A percentile compares a stretch with the other conserved stretches of the same genome.
These are phyloP conservation scores for Pseudocercospora pini-densiflorae DNA, from an alignment of 2,329 filamentous ascomycete species.

Conservation along the genomic window DNA sequence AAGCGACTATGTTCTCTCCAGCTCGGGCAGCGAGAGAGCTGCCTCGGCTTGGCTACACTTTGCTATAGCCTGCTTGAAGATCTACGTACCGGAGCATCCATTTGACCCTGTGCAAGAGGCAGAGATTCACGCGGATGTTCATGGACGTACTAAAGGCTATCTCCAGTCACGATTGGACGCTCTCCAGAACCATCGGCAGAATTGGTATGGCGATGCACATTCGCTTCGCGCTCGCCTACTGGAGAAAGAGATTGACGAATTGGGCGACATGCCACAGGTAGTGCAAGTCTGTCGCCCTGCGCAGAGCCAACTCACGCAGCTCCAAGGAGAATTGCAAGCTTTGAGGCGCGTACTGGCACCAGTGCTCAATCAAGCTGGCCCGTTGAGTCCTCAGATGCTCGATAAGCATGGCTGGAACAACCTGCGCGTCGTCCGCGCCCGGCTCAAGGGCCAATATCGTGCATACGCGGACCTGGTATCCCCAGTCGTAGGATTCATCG, in stretches of 20 bases:
- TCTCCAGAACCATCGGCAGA: constrained; percentile 67
- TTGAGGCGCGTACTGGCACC: constrained; percentile 32
- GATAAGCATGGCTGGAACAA: constrained; percentile 33
- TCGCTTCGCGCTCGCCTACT: constrained; percentile 70
- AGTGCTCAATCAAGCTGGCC: constrained; percentile 2
- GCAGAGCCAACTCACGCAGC: constrained; percentile 66
- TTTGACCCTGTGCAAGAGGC: constrained; percentile 76
- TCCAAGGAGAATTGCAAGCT: constrained; percentile 76
- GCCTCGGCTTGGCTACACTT: constrained; percentile 74
- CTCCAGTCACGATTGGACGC: constrained; percentile 63
- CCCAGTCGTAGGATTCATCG: constrained; percentile 77
- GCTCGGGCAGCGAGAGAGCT: not conserved
- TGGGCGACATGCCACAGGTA: constrained; percentile 70
- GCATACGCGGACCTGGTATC: constrained; percentile 84
- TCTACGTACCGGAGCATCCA: constrained; percentile 84
- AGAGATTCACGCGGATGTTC: constrained; percentile 66
- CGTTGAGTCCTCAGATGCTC: constrained; percentile 2
- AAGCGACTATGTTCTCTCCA: not conserved
- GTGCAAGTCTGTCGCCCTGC: constrained; percentile 74
- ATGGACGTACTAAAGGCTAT: constrained; percentile 60
- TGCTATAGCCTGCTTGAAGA: constrained; percentile 71
- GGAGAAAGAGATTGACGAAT: constrained; percentile 62
- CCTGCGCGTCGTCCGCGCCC: constrained; percentile 65
- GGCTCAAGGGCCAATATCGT: constrained; percentile 71
- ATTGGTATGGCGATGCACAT: constrained; percentile 69